Conservation (phyloP, 192 early-diverging fungal genomes). For the Diversispora eburnea region DNA sequence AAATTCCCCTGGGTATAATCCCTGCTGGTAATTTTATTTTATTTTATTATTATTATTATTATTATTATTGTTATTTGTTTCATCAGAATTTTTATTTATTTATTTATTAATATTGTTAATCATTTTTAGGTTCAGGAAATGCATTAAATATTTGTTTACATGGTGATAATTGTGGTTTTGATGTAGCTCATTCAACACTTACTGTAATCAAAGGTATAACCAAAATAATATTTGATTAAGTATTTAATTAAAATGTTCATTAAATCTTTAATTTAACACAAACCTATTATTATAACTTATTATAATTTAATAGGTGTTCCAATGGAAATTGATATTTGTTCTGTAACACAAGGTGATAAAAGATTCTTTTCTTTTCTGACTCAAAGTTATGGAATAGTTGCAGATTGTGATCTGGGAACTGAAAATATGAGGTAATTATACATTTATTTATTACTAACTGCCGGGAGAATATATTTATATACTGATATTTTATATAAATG, state of each 20-base stretch:
- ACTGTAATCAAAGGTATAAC: conserved; percentile 42
- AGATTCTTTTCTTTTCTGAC: conserved; percentile 53
- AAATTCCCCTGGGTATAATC: conserved; percentile 62
- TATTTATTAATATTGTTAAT: too few relatives aligned
- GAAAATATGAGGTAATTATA: conserved; percentile 44
- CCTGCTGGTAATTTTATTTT: conserved; percentile 42
- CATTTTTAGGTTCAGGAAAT: conserved; percentile 43
- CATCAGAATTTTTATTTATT: too few relatives aligned
- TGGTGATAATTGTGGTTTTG: conserved; percentile 46
- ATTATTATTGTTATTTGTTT: not conserved
- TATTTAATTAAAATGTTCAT: not conserved
- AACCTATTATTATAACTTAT: not conserved
- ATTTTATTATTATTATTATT: not conserved
- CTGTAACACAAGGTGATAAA: conserved; percentile 44
- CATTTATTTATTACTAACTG: not conserved
- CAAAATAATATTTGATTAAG: too few relatives aligned
- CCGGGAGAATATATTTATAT: not conserved
- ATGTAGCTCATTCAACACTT: conserved; percentile 34
- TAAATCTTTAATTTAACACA: not conserved
- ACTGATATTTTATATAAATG: not conserved
- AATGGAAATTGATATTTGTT: conserved; percentile 58
- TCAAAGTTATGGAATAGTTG: conserved; percentile 55
- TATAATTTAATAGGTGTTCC: conserved; percentile 38
- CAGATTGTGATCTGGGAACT: conserved; percentile 54
- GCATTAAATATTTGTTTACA: conserved; percentile 46